These are phyloP conservation scores for Buxus sempervirens DNA, from an alignment of 164 flowering plant genomes.

Conservation along the genomic window DNA sequence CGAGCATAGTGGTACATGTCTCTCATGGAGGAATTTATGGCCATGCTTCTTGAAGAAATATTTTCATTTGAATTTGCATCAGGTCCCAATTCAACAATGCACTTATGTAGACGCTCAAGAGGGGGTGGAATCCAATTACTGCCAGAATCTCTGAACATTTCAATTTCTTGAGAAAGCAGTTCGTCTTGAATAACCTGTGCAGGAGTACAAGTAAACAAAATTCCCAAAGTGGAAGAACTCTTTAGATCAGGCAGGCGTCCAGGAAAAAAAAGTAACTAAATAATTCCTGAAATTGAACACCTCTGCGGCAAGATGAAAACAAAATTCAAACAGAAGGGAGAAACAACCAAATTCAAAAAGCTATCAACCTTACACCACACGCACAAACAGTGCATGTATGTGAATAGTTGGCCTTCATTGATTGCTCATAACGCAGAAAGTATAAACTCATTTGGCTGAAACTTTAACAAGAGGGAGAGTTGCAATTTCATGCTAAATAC, in stretches of 20 bases:
- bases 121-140: conserved; percentile 57
- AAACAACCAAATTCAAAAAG: too few relatives aligned
- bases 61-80: conserved; percentile 22
- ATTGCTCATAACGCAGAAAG: too few relatives aligned
- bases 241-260: background rate
- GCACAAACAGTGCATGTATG: too few relatives aligned
- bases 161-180: conserved; percentile 63
- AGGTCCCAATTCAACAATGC: conserved; percentile 25
- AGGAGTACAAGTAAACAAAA: conserved; percentile 11
- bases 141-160: conserved; percentile 40
- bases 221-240: background rate
- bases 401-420: too few relatives aligned
- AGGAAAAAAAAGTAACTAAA: too few relatives aligned
- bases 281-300: too few relatives aligned
- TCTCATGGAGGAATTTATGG: conserved; percentile 54
- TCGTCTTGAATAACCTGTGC: conserved; percentile 77
- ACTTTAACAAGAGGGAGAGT: too few relatives aligned
- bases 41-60: conserved; percentile 25
- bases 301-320: too few relatives aligned
- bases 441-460: too few relatives aligned
- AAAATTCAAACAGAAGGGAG: background rate
- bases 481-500: too few relatives aligned
- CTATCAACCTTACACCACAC: too few relatives aligned
- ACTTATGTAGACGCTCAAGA: conserved; percentile 51
- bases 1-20: conserved; percentile 94